Evolutionary conservation across 2,329 filamentous ascomycete genomes (phyloP).

Genomic region (Arthrinium phaeospermum): DNA sequence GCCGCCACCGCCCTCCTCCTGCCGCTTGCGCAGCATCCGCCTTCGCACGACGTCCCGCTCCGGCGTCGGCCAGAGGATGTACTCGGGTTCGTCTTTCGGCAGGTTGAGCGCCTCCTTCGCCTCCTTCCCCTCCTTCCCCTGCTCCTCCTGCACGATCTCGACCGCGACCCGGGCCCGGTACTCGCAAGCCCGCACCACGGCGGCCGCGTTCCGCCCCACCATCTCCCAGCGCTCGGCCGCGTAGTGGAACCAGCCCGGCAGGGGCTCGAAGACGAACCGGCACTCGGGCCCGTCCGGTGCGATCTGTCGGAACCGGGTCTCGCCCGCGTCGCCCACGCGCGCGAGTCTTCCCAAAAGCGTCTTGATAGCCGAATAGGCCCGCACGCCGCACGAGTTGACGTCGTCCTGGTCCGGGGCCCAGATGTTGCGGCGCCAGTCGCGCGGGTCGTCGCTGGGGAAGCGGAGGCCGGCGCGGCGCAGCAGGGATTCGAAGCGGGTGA

Average conservation of each 20-base stretch:
- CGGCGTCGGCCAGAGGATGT: neutral
- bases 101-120: neutral
- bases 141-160: neutral
- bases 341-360: neutral
- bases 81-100: neutral
- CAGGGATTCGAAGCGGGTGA: neutral
- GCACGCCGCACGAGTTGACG: neutral
- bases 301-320: neutral
- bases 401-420: neutral
- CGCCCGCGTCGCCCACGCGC: neutral
- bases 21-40: neutral
- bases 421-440: neutral
- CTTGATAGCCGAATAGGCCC: neutral
- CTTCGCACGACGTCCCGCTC: no score
- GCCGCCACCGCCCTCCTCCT: no score
- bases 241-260: conserved; percentile 19
- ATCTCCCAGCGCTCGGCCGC: conserved; percentile 16
- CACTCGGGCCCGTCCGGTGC: neutral
- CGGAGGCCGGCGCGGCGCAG: neutral
- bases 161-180: conserved; percentile 15
- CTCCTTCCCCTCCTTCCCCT: neutral
- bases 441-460: neutral
- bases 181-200: neutral
- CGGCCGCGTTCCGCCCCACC: neutral
- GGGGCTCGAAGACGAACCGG: neutral